Percentiles rank a stretch among this genome's conserved stretches.
Evolutionary conservation across 768 basidiomycete species (phyloP).

Genomic region (Sutorius australiensis): DNA sequence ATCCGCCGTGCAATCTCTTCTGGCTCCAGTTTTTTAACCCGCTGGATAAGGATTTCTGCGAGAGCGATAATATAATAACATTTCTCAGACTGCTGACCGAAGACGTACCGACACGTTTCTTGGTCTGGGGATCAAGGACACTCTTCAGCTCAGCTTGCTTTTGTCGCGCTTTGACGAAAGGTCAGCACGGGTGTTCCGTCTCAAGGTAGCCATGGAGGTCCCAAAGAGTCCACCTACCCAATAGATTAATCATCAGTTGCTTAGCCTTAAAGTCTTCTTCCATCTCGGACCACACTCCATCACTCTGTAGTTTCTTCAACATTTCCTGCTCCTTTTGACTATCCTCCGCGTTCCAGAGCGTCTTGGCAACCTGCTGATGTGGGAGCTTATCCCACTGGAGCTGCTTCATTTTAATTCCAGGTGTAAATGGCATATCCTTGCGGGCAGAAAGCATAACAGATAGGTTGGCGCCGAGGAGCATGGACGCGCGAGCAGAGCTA

Average conservation of each 20-base stretch:
- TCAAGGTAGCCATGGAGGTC: neutral
- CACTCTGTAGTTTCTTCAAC: conserved; percentile 72
- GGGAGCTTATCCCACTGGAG: conserved; percentile 99
- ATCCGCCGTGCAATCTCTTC: conserved; percentile 85
- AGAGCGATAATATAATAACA: neutral
- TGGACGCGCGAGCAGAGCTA: conserved; percentile 55
- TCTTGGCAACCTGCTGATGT: conserved; percentile 79
- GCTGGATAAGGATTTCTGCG: conserved; percentile 88
- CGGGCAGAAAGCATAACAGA: conserved; percentile 57
- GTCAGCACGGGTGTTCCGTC: conserved; percentile 2
- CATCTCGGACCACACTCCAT: conserved; percentile 94
- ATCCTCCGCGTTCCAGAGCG: conserved; percentile 77
- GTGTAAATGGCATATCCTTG: conserved; percentile 82
- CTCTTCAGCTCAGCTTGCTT: conserved; percentile 88
- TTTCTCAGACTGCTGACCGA: neutral
- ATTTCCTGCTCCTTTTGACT: conserved; percentile 70
- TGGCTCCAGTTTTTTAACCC: conserved; percentile 76
- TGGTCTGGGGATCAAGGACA: conserved; percentile 85
- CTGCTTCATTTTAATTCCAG: conserved; percentile 93
- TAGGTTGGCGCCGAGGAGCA: conserved; percentile 55
- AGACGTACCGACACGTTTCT: conserved; percentile 86
- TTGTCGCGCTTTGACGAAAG: conserved; percentile 55
- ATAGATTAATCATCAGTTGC: conserved; percentile 84
- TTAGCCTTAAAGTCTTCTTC: conserved; percentile 98
- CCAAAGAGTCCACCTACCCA: conserved; percentile 52